A percentile compares a stretch with the other conserved stretches of the same genome.
These are phyloP conservation scores for Coffea canephora DNA, from an alignment of 257 asterid genomes.

Conservation along the genomic window DNA sequence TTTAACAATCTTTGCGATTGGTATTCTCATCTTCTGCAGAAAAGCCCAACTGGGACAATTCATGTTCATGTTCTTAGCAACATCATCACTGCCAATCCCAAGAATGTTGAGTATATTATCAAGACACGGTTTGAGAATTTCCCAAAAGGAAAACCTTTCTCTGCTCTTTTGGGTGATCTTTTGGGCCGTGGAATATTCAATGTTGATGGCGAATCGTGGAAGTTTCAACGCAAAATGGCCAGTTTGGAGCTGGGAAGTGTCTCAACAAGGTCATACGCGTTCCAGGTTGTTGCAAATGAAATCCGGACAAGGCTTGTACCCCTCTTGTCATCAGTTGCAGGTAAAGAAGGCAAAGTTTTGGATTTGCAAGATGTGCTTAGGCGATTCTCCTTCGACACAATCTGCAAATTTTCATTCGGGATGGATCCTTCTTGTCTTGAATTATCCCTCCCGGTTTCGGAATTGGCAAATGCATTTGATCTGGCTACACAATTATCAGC, in stretches of 20 bases:
- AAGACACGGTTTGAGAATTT: slow-evolving; percentile 60
- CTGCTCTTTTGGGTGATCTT: slow-evolving; percentile 61
- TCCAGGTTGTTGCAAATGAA: slow-evolving; percentile 43
- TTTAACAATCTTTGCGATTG: slow-evolving; percentile 72
- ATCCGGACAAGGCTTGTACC: slow-evolving; percentile 60
- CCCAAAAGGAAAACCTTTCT: slow-evolving; percentile 71
- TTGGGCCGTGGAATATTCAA: slow-evolving; percentile 82
- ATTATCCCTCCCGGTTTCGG: slow-evolving; percentile 48
- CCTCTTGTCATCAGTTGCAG: slow-evolving; percentile 26
- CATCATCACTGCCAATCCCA: slow-evolving; percentile 57
- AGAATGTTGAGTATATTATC: slow-evolving; percentile 66
- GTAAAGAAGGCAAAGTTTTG: neutral
- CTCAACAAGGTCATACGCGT: slow-evolving; percentile 57
- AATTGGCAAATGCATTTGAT: slow-evolving; percentile 60
- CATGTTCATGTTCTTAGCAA: slow-evolving; percentile 68
- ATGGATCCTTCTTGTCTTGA: slow-evolving; percentile 64
- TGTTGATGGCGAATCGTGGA: slow-evolving; percentile 83
- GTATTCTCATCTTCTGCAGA: slow-evolving; percentile 63
- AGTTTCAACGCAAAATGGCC: slow-evolving; percentile 73
- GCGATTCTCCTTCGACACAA: slow-evolving; percentile 67
- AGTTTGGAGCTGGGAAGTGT: slow-evolving; percentile 57
- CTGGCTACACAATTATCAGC: slow-evolving; percentile 73
- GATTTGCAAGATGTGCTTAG: slow-evolving; percentile 79
- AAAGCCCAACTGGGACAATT: slow-evolving; percentile 61
- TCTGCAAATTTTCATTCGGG: slow-evolving; percentile 69